Evolutionary conservation across 805 yeast genomes (phyloP).

Genomic region (Saturnispora besseyi): DNA sequence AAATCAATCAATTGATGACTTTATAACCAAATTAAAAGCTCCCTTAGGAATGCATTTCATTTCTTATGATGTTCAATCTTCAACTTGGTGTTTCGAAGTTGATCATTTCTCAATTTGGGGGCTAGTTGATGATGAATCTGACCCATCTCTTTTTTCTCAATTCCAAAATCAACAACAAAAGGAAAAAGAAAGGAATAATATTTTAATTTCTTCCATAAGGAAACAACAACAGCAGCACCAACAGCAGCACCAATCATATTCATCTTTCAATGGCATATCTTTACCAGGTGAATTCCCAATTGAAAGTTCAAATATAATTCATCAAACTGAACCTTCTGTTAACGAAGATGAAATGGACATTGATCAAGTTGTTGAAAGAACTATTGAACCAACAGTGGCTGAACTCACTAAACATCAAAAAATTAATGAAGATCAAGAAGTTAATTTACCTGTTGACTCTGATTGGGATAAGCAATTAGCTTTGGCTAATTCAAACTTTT

Average conservation of each 20-base stretch:
- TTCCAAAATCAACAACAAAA: constrained; percentile 23
- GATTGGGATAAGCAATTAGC: constrained; percentile 61
- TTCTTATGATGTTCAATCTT: constrained; percentile 67
- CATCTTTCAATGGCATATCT: constrained; percentile 6
- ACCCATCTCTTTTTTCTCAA: constrained; percentile 33
- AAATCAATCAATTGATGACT: constrained; percentile 3
- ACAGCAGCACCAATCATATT: constrained; percentile 3
- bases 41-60: constrained; percentile 68
- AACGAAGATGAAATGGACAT: background rate
- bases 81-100: constrained; percentile 73
- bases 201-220: background rate
- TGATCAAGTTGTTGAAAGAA: constrained; percentile 1
- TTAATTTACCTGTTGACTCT: constrained; percentile 36
- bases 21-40: constrained; percentile 40
- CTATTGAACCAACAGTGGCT: constrained; percentile 8
- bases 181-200: constrained; percentile 14
- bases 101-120: constrained; percentile 97
- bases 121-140: constrained; percentile 57
- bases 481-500: constrained; percentile 37
- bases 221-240: background rate
- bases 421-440: background rate
- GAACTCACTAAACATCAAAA: constrained; percentile 9
- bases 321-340: background rate
- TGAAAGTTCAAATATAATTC: background rate
- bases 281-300: constrained; percentile 15